Percentiles rank a stretch among this genome's conserved stretches.
phyloP scores from a whole-genome alignment of 2,329 filamentous ascomycete genomes.

The Aspergillus phoenicis region DNA sequence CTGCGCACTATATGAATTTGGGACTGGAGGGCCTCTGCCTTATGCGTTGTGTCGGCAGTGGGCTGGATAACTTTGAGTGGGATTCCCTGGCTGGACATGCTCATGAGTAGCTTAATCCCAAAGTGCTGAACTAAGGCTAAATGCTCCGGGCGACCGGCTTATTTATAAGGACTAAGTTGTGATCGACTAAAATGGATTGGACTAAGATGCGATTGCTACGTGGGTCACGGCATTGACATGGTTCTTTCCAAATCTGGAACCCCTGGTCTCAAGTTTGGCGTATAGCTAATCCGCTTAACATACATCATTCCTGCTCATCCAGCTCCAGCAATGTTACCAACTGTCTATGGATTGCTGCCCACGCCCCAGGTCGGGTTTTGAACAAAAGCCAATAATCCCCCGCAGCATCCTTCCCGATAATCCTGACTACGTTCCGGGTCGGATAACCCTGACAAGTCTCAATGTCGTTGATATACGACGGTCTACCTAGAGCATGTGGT shows the following conservation, averaged over 20 bases:
- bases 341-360: conserved; percentile 25
- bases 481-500: conserved; percentile 12
- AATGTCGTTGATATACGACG: conserved; percentile 16
- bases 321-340: background rate
- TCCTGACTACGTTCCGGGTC: conserved; percentile 23
- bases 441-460: conserved; percentile 5
- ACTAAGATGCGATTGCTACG: background rate
- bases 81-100: background rate
- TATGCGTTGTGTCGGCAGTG: background rate
- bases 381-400: conserved; percentile 38
- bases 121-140: background rate
- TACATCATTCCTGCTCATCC: background rate
- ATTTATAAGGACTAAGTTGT: background rate
- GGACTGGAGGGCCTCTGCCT: background rate
- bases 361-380: conserved; percentile 24
- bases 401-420: conserved; percentile 36
- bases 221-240: background rate
- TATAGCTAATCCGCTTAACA: background rate
- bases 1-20: background rate
- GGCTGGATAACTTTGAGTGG: conserved; percentile 4
- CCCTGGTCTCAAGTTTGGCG: no score
- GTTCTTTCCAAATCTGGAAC: background rate
- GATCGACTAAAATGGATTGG: no score
- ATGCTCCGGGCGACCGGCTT: background rate
- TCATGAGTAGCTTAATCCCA: background rate